Evolutionary conservation across 2,329 filamentous ascomycete genomes (phyloP), one percentile per base, ranked within the genome.

Genomic region (Metarhizium robertsii): DNA sequence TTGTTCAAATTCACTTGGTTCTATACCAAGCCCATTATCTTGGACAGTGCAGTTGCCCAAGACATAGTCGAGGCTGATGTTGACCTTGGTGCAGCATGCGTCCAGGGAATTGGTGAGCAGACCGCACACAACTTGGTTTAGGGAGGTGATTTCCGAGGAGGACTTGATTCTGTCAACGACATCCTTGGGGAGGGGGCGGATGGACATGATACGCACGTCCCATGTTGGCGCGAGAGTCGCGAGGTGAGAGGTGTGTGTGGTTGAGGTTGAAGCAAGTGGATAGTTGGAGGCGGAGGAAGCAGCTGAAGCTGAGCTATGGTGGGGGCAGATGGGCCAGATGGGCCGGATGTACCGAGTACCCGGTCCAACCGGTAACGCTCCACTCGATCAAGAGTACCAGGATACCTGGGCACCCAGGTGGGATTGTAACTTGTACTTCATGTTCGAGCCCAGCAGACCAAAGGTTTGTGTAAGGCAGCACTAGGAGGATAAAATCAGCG

Each of bases 91-190:
- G 16, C 92, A 86, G 49, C 75, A 73, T 4, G 91, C 90, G 73
- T 99, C 94, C 13, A 99, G 76, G 0, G 90, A 83, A 68, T 99
- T 99, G 67, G 87, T 84, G 30, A 95, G 63, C 10, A 97, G 78
- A 49, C 87, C 88, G 55, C 83, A 75, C 14, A 89, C 74, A 4
- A 88, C 90, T 30, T 74, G 80, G 62, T 86, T 86, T 36, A 97
- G 75, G 48, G 84, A 87, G 2, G 84, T 87, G 62, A 97, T 86
- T 55, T 80, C 77, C n/a, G 84, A 83, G 0, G 92, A 95, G 0
- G 92, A 96, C 66, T 86, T 88, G 72, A 99, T 86, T 67, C 91
- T 89, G 50, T 86, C 82, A 62, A 84, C 78, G 55, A 88, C 89
- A 61, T 88, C 78, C 42, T 80, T 72, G 13, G 90, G 87, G 57